These are phyloP conservation scores for Lactarius akahatsu DNA, from an alignment of 768 basidiomycete genomes.

Conservation along the genomic window DNA sequence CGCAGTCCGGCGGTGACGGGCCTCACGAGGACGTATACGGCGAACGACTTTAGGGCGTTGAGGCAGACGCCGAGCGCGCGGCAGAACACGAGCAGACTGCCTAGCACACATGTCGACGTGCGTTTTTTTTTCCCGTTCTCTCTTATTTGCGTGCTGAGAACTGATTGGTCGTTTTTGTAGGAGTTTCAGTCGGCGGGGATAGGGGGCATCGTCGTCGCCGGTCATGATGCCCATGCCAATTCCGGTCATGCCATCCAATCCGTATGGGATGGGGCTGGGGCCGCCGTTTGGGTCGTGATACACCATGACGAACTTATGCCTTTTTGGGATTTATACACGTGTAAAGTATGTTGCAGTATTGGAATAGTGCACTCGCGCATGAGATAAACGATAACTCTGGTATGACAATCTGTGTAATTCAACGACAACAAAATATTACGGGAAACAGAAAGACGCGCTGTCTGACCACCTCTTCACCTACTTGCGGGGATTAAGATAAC, in stretches of 20 bases:
- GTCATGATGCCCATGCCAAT: conserved; percentile 19
- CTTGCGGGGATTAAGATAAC: no score
- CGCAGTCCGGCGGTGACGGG: conserved; percentile 72
- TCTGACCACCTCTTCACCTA: no score
- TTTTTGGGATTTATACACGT: not conserved
- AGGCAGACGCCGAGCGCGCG: conserved; percentile 65
- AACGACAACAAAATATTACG: not conserved
- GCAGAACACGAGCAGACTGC: conserved; percentile 82
- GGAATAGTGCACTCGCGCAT: not conserved
- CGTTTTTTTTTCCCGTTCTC: conserved; percentile 33
- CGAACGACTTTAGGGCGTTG: conserved; percentile 80
- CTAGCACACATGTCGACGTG: conserved; percentile 81
- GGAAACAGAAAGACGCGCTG: no score
- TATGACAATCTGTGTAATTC: not conserved
- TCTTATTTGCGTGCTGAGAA: no score
- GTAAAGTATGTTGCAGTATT: not conserved
- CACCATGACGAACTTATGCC: not conserved
- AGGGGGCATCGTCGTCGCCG: conserved; percentile 3
- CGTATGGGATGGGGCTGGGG: conserved; percentile 25
- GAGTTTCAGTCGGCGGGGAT: conserved; percentile 22
- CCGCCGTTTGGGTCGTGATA: conserved; percentile 22
- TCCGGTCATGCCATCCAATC: conserved; percentile 15
- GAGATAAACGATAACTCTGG: not conserved
- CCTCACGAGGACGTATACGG: conserved; percentile 77
- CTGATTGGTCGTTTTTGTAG: not conserved